Base-by-base conservation (phyloP, 441 rosid species). In the Adansonia gregorii region DNA sequence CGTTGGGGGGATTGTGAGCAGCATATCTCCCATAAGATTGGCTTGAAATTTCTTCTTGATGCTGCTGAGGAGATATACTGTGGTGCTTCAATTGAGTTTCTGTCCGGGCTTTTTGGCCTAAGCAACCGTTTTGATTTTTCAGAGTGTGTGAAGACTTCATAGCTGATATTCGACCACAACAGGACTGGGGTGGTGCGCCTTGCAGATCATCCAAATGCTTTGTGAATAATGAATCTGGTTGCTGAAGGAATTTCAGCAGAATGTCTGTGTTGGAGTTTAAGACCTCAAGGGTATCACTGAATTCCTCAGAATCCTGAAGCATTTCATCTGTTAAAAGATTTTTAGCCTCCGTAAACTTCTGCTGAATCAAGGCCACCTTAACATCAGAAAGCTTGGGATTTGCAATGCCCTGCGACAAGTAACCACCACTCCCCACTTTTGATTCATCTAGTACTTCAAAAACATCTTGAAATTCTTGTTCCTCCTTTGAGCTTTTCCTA, bases 391-490 rank as follows among this genome's bases (percentile, higher is more conserved):
- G 84, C 80, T 87, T 84, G 66, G 85, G 77, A 76, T 75, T 83
- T 72, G 80, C 81, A 72, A 73, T 76, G 67, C 81, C 83, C 43
- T 75, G 86, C 48, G 81, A 78, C 14, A 81, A 80, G 80, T 78
- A 76, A 75, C 80, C 76, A 56, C 72, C 73, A 74, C 76, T 84
- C 81, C 79, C 89, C 78, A 80, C 81, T 83, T 80, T 89, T 27
- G 88, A 77, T 60, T 88, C 78, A 74, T 94, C 98, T 65, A 86
- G 78, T 81, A 97, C 98, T 85, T 97, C 99, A 68, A 83, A 94
- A 55, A 97, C 98, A 85, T 97, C 99, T 85, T 94, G 94, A 75
- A 93, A 97, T 76, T 94, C 97, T 68, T 89, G 90, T 65, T 93
- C 95, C 55, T 86, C 91, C 83, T 85, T 92, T n/a, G 94, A 93